phyloP scores from a whole-genome alignment of 2,329 filamentous ascomycete genomes.

The Helminthosporium solani region DNA sequence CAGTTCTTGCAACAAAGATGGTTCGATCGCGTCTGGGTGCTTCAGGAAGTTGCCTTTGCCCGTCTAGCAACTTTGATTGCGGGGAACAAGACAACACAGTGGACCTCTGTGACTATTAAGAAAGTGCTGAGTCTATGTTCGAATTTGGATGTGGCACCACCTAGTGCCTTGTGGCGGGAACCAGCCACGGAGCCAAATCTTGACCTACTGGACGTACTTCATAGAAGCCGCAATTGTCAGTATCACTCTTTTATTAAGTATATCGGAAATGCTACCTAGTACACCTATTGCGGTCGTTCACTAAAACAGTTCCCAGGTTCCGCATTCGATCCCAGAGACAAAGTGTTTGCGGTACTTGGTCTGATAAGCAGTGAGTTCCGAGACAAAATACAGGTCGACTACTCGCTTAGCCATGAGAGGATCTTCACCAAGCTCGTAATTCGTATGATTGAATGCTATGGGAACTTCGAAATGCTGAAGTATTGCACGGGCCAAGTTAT shows the following conservation, averaged over 20 bases:
- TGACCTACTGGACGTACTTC: slow-evolving; percentile 10
- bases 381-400: slow-evolving; percentile 6
- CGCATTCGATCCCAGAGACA: slow-evolving; percentile 13
- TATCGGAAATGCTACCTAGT: not conserved
- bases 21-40: slow-evolving; percentile 18
- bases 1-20: not conserved
- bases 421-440: slow-evolving; percentile 6
- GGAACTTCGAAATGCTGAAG: slow-evolving; percentile 3
- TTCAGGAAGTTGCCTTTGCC: slow-evolving; percentile 23
- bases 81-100: slow-evolving; percentile 2
- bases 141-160: not conserved
- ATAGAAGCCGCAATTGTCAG: slow-evolving; percentile 7
- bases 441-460: slow-evolving; percentile 1
- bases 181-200: slow-evolving; percentile 4
- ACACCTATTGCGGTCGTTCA: not conserved
- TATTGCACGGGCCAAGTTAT: slow-evolving; percentile 1
- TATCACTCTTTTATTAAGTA: not conserved
- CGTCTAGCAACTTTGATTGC: slow-evolving; percentile 8
- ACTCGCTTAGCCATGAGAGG: slow-evolving; percentile 7
- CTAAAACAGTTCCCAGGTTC: not conserved
- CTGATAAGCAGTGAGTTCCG: slow-evolving; percentile 2
- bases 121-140: slow-evolving; percentile 3
- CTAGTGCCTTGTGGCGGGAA: slow-evolving; percentile 6
- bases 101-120: slow-evolving; percentile 2
- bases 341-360: slow-evolving; percentile 16